Conservation (phyloP, 1,284 basidiomycete species). For the Cystobasidium slooffiae region DNA sequence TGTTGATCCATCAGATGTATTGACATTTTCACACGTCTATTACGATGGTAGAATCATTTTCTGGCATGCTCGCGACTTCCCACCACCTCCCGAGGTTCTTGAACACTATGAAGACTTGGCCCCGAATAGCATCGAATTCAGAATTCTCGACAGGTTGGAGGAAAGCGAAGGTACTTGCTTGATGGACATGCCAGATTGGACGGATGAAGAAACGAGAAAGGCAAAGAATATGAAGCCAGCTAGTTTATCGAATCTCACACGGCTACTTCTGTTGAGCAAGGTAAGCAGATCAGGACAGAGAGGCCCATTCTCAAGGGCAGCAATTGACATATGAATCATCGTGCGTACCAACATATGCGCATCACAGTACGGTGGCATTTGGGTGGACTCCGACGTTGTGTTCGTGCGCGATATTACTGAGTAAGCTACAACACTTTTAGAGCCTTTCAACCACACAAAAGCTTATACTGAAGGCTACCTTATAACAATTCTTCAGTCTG, state of each 20-base stretch:
- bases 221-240: slow-evolving; percentile 1
- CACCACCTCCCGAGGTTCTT: slow-evolving; percentile 14
- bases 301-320: neutral
- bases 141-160: slow-evolving; percentile 9
- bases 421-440: neutral
- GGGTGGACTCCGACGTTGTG: slow-evolving; percentile 28
- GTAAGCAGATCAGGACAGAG: neutral
- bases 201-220: neutral
- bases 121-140: slow-evolving; percentile 5
- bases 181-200: slow-evolving; percentile 13
- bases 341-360: neutral
- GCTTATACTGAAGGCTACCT: neutral
- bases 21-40: neutral
- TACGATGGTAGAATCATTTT: slow-evolving; percentile 4
- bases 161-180: slow-evolving; percentile 15
- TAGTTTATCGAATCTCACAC: neutral
- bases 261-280: slow-evolving; percentile 19
- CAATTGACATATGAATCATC: neutral
- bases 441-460: neutral
- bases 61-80: slow-evolving; percentile 13
- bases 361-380: slow-evolving; percentile 24
- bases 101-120: slow-evolving; percentile 11
- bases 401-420: slow-evolving; percentile 26
- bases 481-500: neutral
- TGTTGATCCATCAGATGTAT: neutral